Base-by-base conservation (phyloP, 2,329 filamentous ascomycete species). In the Aureobasidium mangrovei region DNA sequence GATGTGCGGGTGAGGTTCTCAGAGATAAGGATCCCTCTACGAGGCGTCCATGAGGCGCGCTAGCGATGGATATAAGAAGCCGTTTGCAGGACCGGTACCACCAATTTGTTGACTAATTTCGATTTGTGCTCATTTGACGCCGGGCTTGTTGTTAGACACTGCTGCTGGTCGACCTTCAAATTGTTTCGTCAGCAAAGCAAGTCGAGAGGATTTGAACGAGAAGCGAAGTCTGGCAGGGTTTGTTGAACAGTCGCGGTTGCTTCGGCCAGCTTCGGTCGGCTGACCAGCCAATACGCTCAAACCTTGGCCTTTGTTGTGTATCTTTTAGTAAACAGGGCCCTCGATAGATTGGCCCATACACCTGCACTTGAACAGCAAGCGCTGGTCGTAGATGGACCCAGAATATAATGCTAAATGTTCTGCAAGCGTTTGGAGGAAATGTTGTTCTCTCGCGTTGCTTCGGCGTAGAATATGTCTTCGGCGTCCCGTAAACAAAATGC, bases 1-100 rank as follows among this genome's bases (percentile, higher is more conserved):
- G 39, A 18, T 52, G 39, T 52, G 32, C 38, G 33, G 38, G 12
- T 28, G 47, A 42, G 39, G 28, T 42, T 40, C 26, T 31, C 49
- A 53, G 31, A 53, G 49, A 53, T 53, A 53, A 53, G 49, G 49
- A 53, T 43, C n/a, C 49, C 27, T 53, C 32, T 31, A 43, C 31
- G 49, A 53, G 49, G 40, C 49, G 49, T 31, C 40, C 39, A 39
- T 18, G 49, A 29, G 39, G 26, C 31, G 39, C 39, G 49, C 40
- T 36, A 53, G 31, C 39, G 49, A 38, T 38, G 40, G 33, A 44
- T 38, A 43, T 43, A 36, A 24, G 26, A 44, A 53, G 49, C 40
- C 49, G 49, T 53, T 53, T 53, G 26, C 39, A 31, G 5, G 39
- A 40, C 49, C 24, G 40, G 39, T 35, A n/a, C 12, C 9, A 33